Conservation (phyloP, 352 stramenopile species). For the Globisporangium camurandrum region DNA sequence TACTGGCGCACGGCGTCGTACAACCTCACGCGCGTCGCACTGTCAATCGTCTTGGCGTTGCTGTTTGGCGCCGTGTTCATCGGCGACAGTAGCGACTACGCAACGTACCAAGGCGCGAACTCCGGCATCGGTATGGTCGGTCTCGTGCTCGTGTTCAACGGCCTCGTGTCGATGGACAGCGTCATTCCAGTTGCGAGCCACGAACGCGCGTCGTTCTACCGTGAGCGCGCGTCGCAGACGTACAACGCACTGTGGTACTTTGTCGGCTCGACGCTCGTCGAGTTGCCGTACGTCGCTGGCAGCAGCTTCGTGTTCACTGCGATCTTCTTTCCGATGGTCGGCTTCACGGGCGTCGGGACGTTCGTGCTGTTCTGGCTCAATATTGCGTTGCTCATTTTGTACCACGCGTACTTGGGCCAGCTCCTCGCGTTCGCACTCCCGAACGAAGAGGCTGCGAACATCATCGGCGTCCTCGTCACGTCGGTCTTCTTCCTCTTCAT, state of each 20-base stretch:
- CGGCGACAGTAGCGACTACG: too few species aligned
- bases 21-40: constrained; percentile 57
- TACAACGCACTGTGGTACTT: constrained; percentile 35
- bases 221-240: constrained; percentile 43
- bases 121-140: constrained; percentile 46
- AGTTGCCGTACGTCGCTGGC: constrained; percentile 34
- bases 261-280: constrained; percentile 29
- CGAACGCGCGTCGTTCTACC: constrained; percentile 48
- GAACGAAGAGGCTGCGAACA: constrained; percentile 30
- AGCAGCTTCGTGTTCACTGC: constrained; percentile 7
- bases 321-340: constrained; percentile 53
- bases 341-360: constrained; percentile 28
- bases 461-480: constrained; percentile 30
- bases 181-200: too few species aligned
- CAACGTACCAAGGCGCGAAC: constrained; percentile 31
- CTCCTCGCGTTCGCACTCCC: constrained; percentile 32
- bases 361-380: constrained; percentile 34
- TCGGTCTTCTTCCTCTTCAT: constrained; percentile 27
- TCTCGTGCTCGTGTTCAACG: constrained; percentile 50
- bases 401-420: constrained; percentile 45
- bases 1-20: constrained; percentile 57
- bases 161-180: constrained; percentile 28
- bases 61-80: constrained; percentile 69
- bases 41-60: constrained; percentile 43
- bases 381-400: constrained; percentile 29